Conservation (phyloP, 2,329 filamentous ascomycete species). For the Trichoderma oligosporum region DNA sequence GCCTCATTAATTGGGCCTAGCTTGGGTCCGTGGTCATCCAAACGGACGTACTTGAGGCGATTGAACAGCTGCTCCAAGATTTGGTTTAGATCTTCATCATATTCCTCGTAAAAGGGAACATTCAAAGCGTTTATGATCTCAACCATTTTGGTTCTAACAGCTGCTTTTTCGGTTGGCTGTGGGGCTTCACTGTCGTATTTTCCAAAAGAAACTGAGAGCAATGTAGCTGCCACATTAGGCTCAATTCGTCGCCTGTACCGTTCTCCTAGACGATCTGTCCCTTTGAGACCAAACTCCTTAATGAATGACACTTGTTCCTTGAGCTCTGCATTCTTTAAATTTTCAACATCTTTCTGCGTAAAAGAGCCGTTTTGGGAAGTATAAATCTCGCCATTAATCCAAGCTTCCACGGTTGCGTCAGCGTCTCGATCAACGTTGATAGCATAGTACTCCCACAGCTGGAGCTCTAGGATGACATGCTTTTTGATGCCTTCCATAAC, state of each 20-base stretch:
- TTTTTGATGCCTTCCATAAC: conserved; percentile 84
- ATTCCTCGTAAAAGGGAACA: conserved; percentile 85
- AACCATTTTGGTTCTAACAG: conserved; percentile 52
- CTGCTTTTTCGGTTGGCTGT: conserved; percentile 45
- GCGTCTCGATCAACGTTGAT: conserved; percentile 73
- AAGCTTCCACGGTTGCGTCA: conserved; percentile 65
- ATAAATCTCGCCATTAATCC: conserved; percentile 59
- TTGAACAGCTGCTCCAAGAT: conserved; percentile 92
- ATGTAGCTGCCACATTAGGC: conserved; percentile 62
- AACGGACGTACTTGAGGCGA: conserved; percentile 86
- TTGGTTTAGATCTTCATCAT: conserved; percentile 75
- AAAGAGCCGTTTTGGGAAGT: conserved; percentile 45
- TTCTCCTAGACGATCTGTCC: conserved; percentile 71
- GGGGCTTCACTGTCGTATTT: conserved; percentile 52
- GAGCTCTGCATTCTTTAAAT: conserved; percentile 44
- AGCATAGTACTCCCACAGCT: conserved; percentile 91
- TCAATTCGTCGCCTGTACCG: conserved; percentile 71
- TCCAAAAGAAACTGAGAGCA: conserved; percentile 47
- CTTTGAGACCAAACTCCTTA: conserved; percentile 63
- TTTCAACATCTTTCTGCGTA: conserved; percentile 35
- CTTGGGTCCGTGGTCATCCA: conserved; percentile 90
- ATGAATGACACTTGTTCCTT: conserved; percentile 59
- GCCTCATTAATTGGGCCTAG: conserved; percentile 71
- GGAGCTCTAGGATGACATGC: conserved; percentile 70
- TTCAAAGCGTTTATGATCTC: conserved; percentile 79